Evolutionary conservation across 768 basidiomycete genomes (phyloP).

Genomic region (Naganishia vaughanmartiniae): DNA sequence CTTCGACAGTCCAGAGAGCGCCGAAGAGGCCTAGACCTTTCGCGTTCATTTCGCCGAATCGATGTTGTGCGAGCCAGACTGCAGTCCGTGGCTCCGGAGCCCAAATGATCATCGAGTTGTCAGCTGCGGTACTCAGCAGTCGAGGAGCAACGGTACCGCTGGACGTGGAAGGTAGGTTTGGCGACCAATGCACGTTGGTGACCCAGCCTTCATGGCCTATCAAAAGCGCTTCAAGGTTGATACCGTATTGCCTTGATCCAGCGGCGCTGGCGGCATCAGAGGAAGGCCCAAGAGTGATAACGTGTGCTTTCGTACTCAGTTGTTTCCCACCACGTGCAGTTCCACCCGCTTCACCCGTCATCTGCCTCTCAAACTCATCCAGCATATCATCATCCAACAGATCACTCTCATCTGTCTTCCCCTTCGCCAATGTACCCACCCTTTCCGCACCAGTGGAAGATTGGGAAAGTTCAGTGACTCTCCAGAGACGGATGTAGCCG

Average conservation of each 20-base stretch:
- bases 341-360: slow-evolving; percentile 65
- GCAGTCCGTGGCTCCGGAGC: slow-evolving; percentile 58
- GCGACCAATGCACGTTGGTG: slow-evolving; percentile 82
- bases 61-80: slow-evolving; percentile 84
- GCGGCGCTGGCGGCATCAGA: slow-evolving; percentile 35
- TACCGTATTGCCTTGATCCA: slow-evolving; percentile 63
- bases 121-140: slow-evolving; percentile 87
- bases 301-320: slow-evolving; percentile 82
- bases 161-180: slow-evolving; percentile 45
- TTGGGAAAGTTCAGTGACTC: slow-evolving; percentile 60
- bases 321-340: slow-evolving; percentile 63
- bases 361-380: slow-evolving; percentile 80
- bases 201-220: slow-evolving; percentile 94
- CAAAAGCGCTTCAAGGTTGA: slow-evolving; percentile 89
- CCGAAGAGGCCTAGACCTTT: slow-evolving; percentile 89
- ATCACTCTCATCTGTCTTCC: slow-evolving; percentile 36
- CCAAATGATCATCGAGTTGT: slow-evolving; percentile 95
- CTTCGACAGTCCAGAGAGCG: slow-evolving; percentile 67
- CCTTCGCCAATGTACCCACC: slow-evolving; percentile 14
- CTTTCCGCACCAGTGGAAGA: slow-evolving; percentile 37
- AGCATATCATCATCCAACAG: slow-evolving; percentile 69
- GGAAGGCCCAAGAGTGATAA: slow-evolving; percentile 58
- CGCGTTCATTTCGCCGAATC: slow-evolving; percentile 93
- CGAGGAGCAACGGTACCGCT: slow-evolving; percentile 52
- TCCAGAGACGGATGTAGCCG: slow-evolving; percentile 88